phyloP scores from a whole-genome alignment of 768 basidiomycete species.

The Leccinum rimulosum region DNA sequence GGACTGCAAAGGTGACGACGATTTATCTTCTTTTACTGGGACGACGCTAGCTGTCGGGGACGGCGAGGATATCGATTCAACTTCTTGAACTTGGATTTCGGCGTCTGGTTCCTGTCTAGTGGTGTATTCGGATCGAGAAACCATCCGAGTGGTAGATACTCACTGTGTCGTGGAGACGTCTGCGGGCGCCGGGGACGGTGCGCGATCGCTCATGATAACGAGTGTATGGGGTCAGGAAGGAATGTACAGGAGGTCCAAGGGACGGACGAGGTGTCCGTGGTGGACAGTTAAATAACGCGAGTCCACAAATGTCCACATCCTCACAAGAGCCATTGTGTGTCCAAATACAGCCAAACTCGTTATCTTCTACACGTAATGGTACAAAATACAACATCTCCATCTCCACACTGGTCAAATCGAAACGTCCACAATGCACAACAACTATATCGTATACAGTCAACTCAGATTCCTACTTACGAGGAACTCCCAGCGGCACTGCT shows the following conservation, averaged over 20 bases:
- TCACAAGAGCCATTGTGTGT: not conserved
- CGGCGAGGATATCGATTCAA: not conserved
- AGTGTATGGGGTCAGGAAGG: constrained; percentile 22
- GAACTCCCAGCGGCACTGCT: constrained; percentile 5
- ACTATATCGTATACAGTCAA: not conserved
- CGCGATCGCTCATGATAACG: constrained; percentile 32
- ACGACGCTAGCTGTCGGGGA: not conserved
- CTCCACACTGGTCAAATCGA: not conserved
- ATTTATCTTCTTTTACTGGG: not conserved
- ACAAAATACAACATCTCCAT: constrained; percentile 9
- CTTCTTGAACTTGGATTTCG: not conserved
- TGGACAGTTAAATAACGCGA: not conserved
- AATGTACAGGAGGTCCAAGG: constrained; percentile 7
- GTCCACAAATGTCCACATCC: constrained; percentile 2
- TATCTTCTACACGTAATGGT: constrained; percentile 1
- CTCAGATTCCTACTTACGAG: constrained; percentile 11
- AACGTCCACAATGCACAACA: not conserved
- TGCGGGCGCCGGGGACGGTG: not conserved
- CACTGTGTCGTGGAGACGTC: constrained; percentile 13
- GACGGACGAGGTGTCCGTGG: constrained; percentile 3
- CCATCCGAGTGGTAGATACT: not conserved
- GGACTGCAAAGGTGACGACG: not conserved
- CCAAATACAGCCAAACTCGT: constrained; percentile 28
- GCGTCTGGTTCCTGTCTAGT: constrained; percentile 15
- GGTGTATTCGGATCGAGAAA: constrained; percentile 7